Conservation (phyloP, 768 basidiomycete species). For the Kwoniella bestiolae region DNA sequence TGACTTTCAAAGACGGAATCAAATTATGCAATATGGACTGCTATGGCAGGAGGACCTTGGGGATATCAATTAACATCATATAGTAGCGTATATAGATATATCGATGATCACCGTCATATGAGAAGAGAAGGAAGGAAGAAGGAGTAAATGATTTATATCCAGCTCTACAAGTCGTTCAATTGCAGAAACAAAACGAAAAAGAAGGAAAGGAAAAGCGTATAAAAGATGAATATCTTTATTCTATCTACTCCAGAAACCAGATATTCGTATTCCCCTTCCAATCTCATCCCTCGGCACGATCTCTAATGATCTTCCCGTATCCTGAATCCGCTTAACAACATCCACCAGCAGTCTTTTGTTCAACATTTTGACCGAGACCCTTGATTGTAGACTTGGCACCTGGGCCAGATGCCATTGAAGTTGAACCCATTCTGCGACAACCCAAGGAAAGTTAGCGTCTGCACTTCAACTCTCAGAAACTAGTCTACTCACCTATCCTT, state of each 20-base stretch:
- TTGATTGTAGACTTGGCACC: slow-evolving; percentile 57
- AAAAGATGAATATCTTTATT: not conserved
- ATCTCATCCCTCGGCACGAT: slow-evolving; percentile 1
- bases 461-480: not conserved
- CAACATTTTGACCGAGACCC: slow-evolving; percentile 53
- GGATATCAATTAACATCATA: no score
- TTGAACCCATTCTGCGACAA: slow-evolving; percentile 51
- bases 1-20: not conserved
- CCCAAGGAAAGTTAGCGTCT: not conserved
- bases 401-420: slow-evolving; percentile 54
- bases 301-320: not conserved
- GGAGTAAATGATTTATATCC: not conserved
- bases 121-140: no score
- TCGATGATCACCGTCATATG: no score
- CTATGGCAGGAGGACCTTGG: no score
- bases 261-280: not conserved
- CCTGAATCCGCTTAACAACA: slow-evolving; percentile 44
- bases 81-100: no score
- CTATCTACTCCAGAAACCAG: not conserved
- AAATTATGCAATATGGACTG: not conserved
- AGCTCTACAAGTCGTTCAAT: not conserved
- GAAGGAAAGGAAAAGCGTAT: not conserved
- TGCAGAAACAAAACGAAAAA: not conserved
- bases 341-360: slow-evolving; percentile 56
- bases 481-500: slow-evolving; percentile 55